Conservation (phyloP, 2,329 filamentous ascomycete species). For the Chalaropsis ovoidea region DNA sequence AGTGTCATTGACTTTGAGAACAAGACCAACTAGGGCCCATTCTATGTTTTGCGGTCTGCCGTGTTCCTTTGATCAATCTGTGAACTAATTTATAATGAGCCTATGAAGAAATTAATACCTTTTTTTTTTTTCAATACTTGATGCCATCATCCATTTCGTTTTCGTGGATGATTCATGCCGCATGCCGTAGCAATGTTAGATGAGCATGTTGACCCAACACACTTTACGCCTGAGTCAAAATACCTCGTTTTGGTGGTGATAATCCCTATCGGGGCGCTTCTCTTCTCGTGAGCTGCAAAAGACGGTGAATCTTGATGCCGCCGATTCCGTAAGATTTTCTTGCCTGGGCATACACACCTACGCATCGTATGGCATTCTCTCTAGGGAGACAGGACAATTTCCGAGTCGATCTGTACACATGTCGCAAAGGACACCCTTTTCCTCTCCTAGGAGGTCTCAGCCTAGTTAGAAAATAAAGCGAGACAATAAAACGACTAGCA, state of each 20-base stretch:
- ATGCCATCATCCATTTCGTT: not conserved
- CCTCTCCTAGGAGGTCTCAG: not conserved
- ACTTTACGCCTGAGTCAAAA: too few species aligned
- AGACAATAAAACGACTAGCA: not conserved
- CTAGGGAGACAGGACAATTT: slow-evolving; percentile 6
- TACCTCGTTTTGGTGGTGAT: too few species aligned
- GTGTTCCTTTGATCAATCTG: too few species aligned
- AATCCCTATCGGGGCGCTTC: not conserved
- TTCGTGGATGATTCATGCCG: not conserved
- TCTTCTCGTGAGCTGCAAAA: not conserved
- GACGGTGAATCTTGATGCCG: not conserved
- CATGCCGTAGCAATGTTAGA: too few species aligned
- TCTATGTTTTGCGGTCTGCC: too few species aligned
- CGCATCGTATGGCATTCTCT: not conserved
- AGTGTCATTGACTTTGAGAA: slow-evolving; percentile 22
- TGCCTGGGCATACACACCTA: not conserved
- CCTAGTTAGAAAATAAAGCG: not conserved
- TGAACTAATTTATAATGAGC: not conserved
- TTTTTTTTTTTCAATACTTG: not conserved
- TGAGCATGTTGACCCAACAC: too few species aligned
- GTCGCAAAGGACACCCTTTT: not conserved
- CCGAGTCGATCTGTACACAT: slow-evolving; percentile 6
- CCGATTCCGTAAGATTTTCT: not conserved
- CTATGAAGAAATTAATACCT: not conserved
- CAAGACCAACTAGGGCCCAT: slow-evolving; percentile 2